Conservation (phyloP, 176 grass and related monocot species). For the Cenchrus americanus region DNA sequence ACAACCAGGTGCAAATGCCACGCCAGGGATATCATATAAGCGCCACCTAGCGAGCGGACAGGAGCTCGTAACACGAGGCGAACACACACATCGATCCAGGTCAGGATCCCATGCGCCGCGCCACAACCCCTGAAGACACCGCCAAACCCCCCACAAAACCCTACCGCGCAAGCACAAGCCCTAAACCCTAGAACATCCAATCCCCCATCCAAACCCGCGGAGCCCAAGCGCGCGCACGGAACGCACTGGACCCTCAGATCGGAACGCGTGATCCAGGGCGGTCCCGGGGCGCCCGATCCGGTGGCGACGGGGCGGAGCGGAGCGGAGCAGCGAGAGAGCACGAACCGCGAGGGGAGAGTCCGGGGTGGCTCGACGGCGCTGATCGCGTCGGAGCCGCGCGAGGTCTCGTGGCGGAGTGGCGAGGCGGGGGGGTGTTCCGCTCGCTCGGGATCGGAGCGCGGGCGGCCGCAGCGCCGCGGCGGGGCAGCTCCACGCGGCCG, state of each 20-base stretch:
- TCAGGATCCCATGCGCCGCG: slow-evolving; percentile 34
- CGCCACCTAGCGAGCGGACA: neutral
- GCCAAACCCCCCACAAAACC: slow-evolving; percentile 35
- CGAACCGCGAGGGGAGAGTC: slow-evolving; percentile 37
- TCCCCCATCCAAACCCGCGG: neutral
- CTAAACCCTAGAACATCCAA: neutral
- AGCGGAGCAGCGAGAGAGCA: neutral
- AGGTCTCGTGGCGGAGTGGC: neutral
- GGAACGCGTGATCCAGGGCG: neutral
- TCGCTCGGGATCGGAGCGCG: slow-evolving; percentile 4
- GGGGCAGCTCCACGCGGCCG: slow-evolving; percentile 43
- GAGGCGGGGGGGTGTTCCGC: neutral
- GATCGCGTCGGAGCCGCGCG: slow-evolving; percentile 7
- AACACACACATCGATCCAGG: neutral
- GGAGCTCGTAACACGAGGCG: neutral
- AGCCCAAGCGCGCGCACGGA: neutral
- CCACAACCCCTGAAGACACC: slow-evolving; percentile 15
- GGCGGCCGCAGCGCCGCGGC: slow-evolving; percentile 35
- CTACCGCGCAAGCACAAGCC: neutral
- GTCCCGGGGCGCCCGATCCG: neutral
- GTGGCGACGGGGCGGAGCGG: neutral
- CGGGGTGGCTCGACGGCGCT: neutral
- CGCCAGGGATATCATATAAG: slow-evolving; percentile 16
- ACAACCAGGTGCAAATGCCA: neutral
- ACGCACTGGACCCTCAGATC: slow-evolving; percentile 5